These are phyloP conservation scores for Leccinum subrobustum DNA, from an alignment of 1,284 basidiomycete species.

Conservation along the genomic window DNA sequence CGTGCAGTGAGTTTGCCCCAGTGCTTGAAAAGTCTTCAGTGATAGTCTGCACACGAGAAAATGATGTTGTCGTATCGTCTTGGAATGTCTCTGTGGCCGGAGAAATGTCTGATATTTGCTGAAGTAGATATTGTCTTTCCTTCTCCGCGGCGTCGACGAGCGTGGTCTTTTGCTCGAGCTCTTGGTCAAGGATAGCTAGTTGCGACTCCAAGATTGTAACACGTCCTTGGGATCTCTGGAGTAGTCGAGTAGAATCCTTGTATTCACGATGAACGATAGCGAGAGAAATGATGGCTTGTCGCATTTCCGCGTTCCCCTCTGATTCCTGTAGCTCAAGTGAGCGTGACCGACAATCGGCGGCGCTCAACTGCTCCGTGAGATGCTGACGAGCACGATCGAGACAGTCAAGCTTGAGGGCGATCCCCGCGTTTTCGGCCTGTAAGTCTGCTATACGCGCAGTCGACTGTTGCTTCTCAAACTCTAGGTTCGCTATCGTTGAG, in stretches of 20 bases:
- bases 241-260: conserved; percentile 15
- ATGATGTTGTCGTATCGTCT: conserved; percentile 26
- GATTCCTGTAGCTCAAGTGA: conserved; percentile 12
- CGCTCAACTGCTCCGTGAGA: conserved; percentile 14
- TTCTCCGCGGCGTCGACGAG: conserved; percentile 6
- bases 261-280: conserved; percentile 28
- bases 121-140: conserved; percentile 7
- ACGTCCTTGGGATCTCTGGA: conserved; percentile 8
- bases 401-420: conserved; percentile 17
- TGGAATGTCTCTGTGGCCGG: conserved; percentile 7
- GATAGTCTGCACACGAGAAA: conserved; percentile 7
- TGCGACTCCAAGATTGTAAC: conserved; percentile 20
- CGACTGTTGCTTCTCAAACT: conserved; percentile 14
- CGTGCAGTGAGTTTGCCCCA: conserved; percentile 17
- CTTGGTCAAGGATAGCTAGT: conserved; percentile 7
- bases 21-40: conserved; percentile 2
- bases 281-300: conserved; percentile 34
- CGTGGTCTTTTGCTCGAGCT: conserved; percentile 4
- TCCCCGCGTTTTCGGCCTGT: conserved; percentile 16
- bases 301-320: conserved; percentile 17
- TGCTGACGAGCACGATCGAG: conserved; percentile 10
- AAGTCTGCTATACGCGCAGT: conserved; percentile 14
- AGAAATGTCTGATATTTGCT: conserved; percentile 2
- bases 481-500: conserved; percentile 14
- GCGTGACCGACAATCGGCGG: conserved; percentile 4